A percentile compares a stretch with the other conserved stretches of the same genome.
Conservation (phyloP, 345 rosid species). For the Isatis tinctoria region DNA sequence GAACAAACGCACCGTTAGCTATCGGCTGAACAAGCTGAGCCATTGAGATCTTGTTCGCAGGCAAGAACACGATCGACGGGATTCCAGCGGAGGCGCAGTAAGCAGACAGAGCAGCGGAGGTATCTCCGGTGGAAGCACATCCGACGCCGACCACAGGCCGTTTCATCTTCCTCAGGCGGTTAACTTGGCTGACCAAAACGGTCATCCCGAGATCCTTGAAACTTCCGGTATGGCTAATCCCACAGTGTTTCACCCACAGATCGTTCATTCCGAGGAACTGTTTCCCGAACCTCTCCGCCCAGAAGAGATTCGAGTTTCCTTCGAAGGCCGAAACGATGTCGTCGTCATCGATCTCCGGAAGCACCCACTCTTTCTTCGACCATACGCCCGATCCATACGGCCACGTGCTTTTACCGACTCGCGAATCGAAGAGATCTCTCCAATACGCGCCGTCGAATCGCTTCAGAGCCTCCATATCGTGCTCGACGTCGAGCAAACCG, state of each 20-base stretch:
- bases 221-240: slow-evolving; percentile 90
- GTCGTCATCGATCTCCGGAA: slow-evolving; percentile 75
- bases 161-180: slow-evolving; percentile 66
- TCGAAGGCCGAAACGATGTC: slow-evolving; percentile 90
- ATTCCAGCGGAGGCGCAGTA: slow-evolving; percentile 89
- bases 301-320: slow-evolving; percentile 84
- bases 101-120: slow-evolving; percentile 85
- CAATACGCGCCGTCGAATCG: slow-evolving; percentile 67
- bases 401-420: slow-evolving; percentile 79
- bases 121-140: slow-evolving; percentile 93
- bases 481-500: slow-evolving; percentile 74
- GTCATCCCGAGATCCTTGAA: slow-evolving; percentile 96
- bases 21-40: slow-evolving; percentile 94
- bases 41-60: slow-evolving; percentile 82
- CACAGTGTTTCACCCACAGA: slow-evolving; percentile 93
- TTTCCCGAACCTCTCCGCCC: slow-evolving; percentile 91
- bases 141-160: slow-evolving; percentile 82
- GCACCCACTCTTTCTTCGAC: slow-evolving; percentile 94
- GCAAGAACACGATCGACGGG: slow-evolving; percentile 84
- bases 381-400: slow-evolving; percentile 90
- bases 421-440: slow-evolving; percentile 79
- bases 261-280: slow-evolving; percentile 72
- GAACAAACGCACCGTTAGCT: slow-evolving; percentile 87
- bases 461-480: slow-evolving; percentile 70
- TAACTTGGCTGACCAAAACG: slow-evolving; percentile 88